These are phyloP conservation scores for Colletotrichum destructivum DNA, from an alignment of 2,329 filamentous ascomycete genomes.

Conservation along the genomic window DNA sequence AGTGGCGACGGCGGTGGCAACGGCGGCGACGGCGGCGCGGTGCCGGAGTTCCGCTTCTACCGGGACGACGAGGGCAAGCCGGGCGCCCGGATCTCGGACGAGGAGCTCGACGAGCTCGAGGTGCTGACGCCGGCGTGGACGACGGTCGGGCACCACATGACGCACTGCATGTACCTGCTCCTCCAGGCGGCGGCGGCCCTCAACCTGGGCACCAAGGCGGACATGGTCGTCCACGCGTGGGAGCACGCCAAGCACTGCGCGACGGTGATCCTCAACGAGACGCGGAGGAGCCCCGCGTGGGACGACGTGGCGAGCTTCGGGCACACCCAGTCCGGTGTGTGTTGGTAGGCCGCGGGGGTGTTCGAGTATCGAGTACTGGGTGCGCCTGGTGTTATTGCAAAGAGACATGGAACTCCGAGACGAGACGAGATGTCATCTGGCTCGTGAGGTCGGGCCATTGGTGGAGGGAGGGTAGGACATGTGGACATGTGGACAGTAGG, in stretches of 20 bases:
- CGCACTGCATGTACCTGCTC: conserved; percentile 30
- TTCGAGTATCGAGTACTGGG: too few species aligned
- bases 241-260: conserved; percentile 31
- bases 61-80: conserved; percentile 2
- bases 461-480: too few species aligned
- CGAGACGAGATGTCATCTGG: too few species aligned
- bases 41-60: conserved; percentile 9
- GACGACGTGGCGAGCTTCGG: conserved; percentile 20
- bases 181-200: conserved; percentile 17
- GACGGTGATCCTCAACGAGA: conserved; percentile 18
- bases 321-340: conserved; percentile 19
- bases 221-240: conserved; percentile 29
- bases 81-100: neutral
- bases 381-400: too few species aligned
- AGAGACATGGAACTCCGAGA: too few species aligned
- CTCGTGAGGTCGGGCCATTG: too few species aligned
- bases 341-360: neutral
- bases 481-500: too few species aligned
- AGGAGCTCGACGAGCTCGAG: neutral
- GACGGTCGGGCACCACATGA: conserved; percentile 21
- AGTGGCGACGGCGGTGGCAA: too few species aligned
- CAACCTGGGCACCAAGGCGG: conserved; percentile 21
- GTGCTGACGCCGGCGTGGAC: conserved; percentile 24
- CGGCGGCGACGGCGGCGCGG: too few species aligned
- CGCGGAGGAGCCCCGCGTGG: conserved; percentile 22